Evolutionary conservation across 768 basidiomycete species (phyloP), one percentile per base, ranked within the genome.

Genomic region (Agrocybe pediades): DNA sequence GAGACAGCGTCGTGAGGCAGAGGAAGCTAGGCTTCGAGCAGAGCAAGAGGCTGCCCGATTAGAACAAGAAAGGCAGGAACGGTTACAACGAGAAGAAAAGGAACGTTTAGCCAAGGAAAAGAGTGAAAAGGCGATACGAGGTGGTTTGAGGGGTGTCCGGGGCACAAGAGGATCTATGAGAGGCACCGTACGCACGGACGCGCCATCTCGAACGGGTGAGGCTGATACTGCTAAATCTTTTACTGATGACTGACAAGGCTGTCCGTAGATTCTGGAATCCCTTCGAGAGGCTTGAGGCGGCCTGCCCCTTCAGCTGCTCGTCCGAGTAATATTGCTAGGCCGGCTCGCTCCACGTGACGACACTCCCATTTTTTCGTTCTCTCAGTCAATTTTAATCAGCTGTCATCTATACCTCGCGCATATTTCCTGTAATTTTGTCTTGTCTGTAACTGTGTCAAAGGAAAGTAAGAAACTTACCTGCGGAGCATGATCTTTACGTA

Each of bases 101-200:
- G 53, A 74, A 6, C 76, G 71, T 19, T 40, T 70, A 21, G 82
- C 77, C 61, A 74, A 76, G 29, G 81, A 85, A 51, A 75, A 71
- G 40, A 71, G 70, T 9, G 78, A 78, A 52, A 71, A 68, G 33
- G 60, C 67, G 5, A 63, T 63, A 29, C 74, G 82, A 20, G 87
- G 88, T 27, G 81, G 82, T 15, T 80, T 89, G 2, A 70, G 87
- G 62, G 90, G 89, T 7, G 84, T 89, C 25, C 79, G 87, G 49
- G 90, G 88, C 2, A 92, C 84, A 5, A 77, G 85, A 41, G 86
- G 83, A 1, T 87, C 83, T 11, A 74, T 79, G 74, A 80, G 83
- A 53, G 82, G 77, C 30, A 66, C 72, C 56, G 73, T 77, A 60
- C 75, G 72, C 13, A 51, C 59, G 9, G 51, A 52, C 3, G 46